These are phyloP conservation scores for Baeospora myosura DNA, from an alignment of 1,284 basidiomycete genomes.

Conservation along the genomic window DNA sequence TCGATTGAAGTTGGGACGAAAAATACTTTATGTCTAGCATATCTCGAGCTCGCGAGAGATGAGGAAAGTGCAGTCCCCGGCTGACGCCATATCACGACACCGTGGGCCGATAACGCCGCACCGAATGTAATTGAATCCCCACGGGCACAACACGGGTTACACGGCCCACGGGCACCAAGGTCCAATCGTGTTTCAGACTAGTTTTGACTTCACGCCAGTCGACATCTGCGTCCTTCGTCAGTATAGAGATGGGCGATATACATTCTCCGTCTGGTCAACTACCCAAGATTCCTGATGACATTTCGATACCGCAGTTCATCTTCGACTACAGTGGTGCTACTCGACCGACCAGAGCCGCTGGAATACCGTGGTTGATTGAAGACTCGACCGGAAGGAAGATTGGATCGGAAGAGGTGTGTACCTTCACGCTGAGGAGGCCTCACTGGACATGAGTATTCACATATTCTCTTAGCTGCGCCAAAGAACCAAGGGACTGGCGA, in stretches of 20 bases:
- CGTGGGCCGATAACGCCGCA: no score
- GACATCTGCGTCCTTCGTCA: no score
- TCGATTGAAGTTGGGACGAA: no score
- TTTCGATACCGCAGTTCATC: constrained; percentile 62
- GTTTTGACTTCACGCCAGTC: no score
- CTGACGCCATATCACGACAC: no score
- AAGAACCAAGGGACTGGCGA: constrained; percentile 49
- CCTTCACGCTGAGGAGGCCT: background rate
- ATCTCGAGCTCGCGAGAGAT: no score
- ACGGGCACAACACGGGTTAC: no score
- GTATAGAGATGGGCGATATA: constrained; percentile 16
- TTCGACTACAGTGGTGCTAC: constrained; percentile 49
- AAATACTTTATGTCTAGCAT: no score
- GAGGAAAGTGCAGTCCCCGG: no score
- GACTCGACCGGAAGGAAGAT: constrained; percentile 40
- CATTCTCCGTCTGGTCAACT: constrained; percentile 22
- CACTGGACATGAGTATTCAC: background rate
- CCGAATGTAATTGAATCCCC: no score
- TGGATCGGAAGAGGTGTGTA: constrained; percentile 36
- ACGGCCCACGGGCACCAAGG: no score
- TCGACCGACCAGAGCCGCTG: constrained; percentile 30
- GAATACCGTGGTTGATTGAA: constrained; percentile 51
- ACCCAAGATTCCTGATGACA: constrained; percentile 52
- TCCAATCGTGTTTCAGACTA: no score
- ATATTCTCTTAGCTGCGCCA: constrained; percentile 45